Evolutionary conservation across 371 early-diverging fungal species (phyloP).

Genomic region (Lichtheimia hyalospora): DNA sequence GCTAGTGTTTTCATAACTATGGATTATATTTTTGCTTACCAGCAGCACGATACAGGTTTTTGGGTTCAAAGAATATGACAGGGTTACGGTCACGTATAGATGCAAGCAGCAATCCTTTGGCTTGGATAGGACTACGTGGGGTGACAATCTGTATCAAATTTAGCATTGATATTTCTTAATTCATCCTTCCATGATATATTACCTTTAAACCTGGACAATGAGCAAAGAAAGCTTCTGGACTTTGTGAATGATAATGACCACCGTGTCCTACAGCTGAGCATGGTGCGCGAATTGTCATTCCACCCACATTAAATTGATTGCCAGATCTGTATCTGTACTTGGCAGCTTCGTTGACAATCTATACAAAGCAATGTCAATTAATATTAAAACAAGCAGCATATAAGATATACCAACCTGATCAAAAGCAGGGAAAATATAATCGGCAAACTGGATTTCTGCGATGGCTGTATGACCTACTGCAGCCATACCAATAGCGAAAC

Average conservation of each 20-base stretch:
- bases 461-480: slow-evolving; percentile 96
- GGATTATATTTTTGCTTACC: slow-evolving; percentile 35
- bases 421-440: slow-evolving; percentile 97
- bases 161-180: slow-evolving; percentile 6
- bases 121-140: slow-evolving; percentile 94
- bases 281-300: slow-evolving; percentile 91
- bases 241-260: slow-evolving; percentile 95
- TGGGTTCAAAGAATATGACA: slow-evolving; percentile 95
- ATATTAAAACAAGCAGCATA: not conserved
- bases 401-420: slow-evolving; percentile 79
- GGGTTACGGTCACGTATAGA: slow-evolving; percentile 95
- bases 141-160: slow-evolving; percentile 69
- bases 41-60: slow-evolving; percentile 94
- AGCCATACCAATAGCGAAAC: slow-evolving; percentile 98
- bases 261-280: slow-evolving; percentile 98
- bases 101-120: slow-evolving; percentile 93
- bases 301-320: slow-evolving; percentile 88
- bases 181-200: not conserved
- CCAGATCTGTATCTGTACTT: slow-evolving; percentile 97
- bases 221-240: slow-evolving; percentile 95
- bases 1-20: not conserved
- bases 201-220: slow-evolving; percentile 94
- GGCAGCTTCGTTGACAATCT: slow-evolving; percentile 98
- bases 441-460: slow-evolving; percentile 98
- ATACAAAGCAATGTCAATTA: not conserved